These are phyloP conservation scores for Russula foetens DNA, from an alignment of 768 basidiomycete genomes.

Conservation along the genomic window DNA sequence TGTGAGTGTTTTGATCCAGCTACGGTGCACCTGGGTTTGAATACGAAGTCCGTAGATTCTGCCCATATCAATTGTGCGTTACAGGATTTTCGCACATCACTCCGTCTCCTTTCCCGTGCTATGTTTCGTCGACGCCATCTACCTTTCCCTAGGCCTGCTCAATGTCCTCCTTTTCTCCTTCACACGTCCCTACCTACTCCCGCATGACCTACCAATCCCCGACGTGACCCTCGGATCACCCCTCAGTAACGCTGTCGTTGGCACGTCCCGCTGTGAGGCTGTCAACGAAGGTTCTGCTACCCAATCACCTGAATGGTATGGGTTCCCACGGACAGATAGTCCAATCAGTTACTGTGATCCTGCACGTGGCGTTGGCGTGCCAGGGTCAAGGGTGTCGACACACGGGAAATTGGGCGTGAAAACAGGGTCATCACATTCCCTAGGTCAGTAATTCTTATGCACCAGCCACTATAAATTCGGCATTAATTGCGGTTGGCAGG, in stretches of 20 bases:
- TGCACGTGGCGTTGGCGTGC: not conserved
- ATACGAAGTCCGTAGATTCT: slow-evolving; percentile 23
- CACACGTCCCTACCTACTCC: slow-evolving; percentile 34
- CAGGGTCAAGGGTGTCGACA: not conserved
- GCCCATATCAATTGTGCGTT: slow-evolving; percentile 36
- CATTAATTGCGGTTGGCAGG: not conserved
- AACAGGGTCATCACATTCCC: not conserved
- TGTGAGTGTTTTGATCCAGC: slow-evolving; percentile 19
- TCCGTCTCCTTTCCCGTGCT: slow-evolving; percentile 30
- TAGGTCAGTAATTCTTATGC: not conserved
- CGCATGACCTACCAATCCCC: slow-evolving; percentile 4
- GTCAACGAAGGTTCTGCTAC: not conserved
- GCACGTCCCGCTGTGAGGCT: not conserved
- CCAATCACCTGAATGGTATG: not conserved
- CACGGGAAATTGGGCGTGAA: not conserved
- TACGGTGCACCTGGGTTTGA: not conserved
- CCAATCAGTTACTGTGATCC: not conserved
- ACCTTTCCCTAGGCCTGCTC: slow-evolving; percentile 36
- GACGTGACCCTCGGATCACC: not conserved
- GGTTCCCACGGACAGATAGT: not conserved
- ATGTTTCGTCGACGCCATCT: slow-evolving; percentile 33
- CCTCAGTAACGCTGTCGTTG: not conserved
- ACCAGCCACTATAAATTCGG: not conserved
- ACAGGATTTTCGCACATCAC: slow-evolving; percentile 28
- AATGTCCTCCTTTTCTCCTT: slow-evolving; percentile 33